A percentile compares a stretch with the other conserved stretches of the same genome.
Conservation (phyloP, 1,139 yeast genomes). For the Scheffersomyces titani region DNA sequence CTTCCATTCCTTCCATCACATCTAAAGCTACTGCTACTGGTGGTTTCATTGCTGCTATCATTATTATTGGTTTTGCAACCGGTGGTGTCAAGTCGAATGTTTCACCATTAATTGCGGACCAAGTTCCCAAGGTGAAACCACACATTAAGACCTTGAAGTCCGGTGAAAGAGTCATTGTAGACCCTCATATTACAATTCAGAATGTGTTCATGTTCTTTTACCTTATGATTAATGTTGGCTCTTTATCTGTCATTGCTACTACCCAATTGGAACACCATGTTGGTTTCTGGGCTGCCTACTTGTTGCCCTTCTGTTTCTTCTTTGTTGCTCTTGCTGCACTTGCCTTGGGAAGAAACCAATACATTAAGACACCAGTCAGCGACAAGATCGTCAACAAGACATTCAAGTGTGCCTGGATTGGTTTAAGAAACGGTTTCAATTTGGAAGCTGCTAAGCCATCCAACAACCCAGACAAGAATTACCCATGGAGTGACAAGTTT, state of each 20-base stretch:
- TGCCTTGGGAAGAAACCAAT: slow-evolving; percentile 17
- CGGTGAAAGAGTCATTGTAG: slow-evolving; percentile 42
- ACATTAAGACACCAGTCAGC: slow-evolving; percentile 19
- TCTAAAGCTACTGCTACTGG: slow-evolving; percentile 45
- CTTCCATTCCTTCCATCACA: slow-evolving; percentile 72
- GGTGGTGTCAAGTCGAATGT: slow-evolving; percentile 23
- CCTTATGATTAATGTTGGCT: slow-evolving; percentile 44
- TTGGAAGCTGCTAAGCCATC: slow-evolving; percentile 20
- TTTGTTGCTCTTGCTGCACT: slow-evolving; percentile 15
- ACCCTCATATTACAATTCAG: slow-evolving; percentile 44
- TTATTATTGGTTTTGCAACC: slow-evolving; percentile 71
- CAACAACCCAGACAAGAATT: slow-evolving; percentile 12
- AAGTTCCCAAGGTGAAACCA: slow-evolving; percentile 34
- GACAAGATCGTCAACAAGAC: slow-evolving; percentile 19
- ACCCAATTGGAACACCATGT: slow-evolving; percentile 38
- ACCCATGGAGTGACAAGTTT: slow-evolving; percentile 19
- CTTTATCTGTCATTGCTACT: slow-evolving; percentile 44
- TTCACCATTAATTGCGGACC: slow-evolving; percentile 23
- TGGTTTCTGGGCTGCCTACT: slow-evolving; percentile 47
- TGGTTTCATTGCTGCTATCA: slow-evolving; percentile 59
- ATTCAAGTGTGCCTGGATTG: slow-evolving; percentile 16
- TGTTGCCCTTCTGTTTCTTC: slow-evolving; percentile 21
- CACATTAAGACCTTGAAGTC: slow-evolving; percentile 32
- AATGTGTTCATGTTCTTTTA: slow-evolving; percentile 45
- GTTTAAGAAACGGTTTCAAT: slow-evolving; percentile 15